Base-by-base conservation (phyloP, 2,329 filamentous ascomycete genomes). In the Pyrenochaeta sp. region DNA sequence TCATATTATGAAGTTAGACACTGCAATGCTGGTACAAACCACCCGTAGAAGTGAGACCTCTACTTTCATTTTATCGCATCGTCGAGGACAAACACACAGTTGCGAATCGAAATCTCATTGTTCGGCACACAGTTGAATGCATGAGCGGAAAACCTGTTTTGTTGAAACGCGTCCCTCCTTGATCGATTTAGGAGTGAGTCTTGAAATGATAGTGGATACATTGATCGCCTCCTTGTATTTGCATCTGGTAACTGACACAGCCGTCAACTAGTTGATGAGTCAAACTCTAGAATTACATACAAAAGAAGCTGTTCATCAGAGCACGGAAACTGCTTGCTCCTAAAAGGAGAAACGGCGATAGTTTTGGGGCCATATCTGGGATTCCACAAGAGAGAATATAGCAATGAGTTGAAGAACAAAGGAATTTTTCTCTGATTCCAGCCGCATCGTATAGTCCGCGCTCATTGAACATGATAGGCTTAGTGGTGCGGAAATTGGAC, bases 401-500 rank as follows among this genome's bases (percentile, higher is more conserved):
- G 23, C 23, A 30, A n/a, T 45, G 20, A 14, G 31, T 43, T 18
- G 30, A 37, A 30, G 21, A 27, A 43, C 18, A 30, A 29, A 20
- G 17, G 23, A 6, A 17, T 40, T 29, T 15, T 23, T 23, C 4
- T 21, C 6, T 23, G 37, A 40, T 40, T 40, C 21, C 10, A 14
- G 7, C 27, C 30, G 43, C 18, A 29, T 47, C 7, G 17, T 32
- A 40, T 35, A 14, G 39, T 39, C 45, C 49, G 41, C 39, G 45
- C 42, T 15, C 35, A 33, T 21, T 32, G 54, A 15, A 11, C 1
- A 37, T 49, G 40, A 35, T 29, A 18, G 51, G 37, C 31, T 31
- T 45, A 49, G 44, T 15, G 32, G 30, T 45, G 50, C 37, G 44
- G 42, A 20, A 30, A 31, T 11, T 17, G 45, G 39, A 46, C 37